Percentiles rank a stretch among this genome's conserved stretches.
phyloP scores from a whole-genome alignment of 176 grass and related monocot species.

The Oryza officinalis region DNA sequence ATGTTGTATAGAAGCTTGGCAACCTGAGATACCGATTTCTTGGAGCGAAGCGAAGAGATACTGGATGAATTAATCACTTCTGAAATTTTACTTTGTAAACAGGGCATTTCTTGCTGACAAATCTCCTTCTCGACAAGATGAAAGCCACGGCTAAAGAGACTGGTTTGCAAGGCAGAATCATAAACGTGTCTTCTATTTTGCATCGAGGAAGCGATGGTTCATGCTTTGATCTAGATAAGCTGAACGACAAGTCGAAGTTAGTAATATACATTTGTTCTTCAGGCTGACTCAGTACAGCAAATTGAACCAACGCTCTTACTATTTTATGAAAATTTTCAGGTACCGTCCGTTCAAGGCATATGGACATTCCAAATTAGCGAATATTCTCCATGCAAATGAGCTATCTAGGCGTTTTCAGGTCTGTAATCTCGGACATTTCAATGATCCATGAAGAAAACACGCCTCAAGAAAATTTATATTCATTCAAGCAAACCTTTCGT shows the following conservation, averaged over 20 bases:
- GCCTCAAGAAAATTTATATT: not conserved
- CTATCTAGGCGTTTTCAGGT: slow-evolving; percentile 66
- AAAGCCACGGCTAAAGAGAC: slow-evolving; percentile 61
- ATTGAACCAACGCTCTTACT: not conserved
- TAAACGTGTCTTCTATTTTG: slow-evolving; percentile 58
- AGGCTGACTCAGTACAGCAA: not conserved
- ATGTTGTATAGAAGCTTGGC: not conserved
- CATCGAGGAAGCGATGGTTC: slow-evolving; percentile 49
- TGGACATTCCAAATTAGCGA: slow-evolving; percentile 70
- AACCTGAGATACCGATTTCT: not conserved
- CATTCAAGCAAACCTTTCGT: not conserved
- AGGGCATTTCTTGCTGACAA: slow-evolving; percentile 83
- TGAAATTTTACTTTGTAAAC: not conserved
- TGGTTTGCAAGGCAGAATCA: slow-evolving; percentile 64
- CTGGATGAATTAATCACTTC: not conserved
- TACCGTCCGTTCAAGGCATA: slow-evolving; percentile 48
- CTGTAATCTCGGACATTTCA: not conserved
- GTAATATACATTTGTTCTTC: not conserved
- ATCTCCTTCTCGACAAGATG: slow-evolving; percentile 68
- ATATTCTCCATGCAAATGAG: slow-evolving; percentile 80
- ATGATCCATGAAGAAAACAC: not conserved
- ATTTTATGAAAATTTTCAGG: slow-evolving; percentile 34
- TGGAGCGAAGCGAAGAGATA: not conserved
- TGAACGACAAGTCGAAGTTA: slow-evolving; percentile 58
- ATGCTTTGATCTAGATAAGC: slow-evolving; percentile 48